Evolutionary conservation across 495 filamentous ascomycete genomes (phyloP).

Genomic region (Neurospora sp.): DNA sequence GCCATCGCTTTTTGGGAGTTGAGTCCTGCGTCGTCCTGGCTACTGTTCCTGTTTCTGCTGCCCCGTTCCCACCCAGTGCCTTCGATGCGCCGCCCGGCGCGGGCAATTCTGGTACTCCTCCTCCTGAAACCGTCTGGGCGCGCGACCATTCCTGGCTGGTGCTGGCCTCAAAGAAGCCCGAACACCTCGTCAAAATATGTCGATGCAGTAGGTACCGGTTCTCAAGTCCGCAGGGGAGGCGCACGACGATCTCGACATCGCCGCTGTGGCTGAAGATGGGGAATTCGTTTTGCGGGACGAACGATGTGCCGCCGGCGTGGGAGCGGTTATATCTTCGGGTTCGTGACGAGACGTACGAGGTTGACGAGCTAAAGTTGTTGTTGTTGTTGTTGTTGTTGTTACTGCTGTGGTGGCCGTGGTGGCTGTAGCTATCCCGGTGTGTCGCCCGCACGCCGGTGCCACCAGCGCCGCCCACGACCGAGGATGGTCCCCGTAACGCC

Average conservation of each 20-base stretch:
- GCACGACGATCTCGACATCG: constrained; percentile 80
- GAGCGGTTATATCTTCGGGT: constrained; percentile 67
- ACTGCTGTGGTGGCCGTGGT: constrained; percentile 16
- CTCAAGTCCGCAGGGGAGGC: constrained; percentile 55
- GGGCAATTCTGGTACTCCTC: constrained; percentile 16
- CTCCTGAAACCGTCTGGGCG: constrained; percentile 21
- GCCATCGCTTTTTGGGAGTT: constrained; percentile 51
- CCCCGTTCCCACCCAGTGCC: constrained; percentile 39
- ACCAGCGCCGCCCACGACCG: constrained; percentile 33
- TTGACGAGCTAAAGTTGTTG: constrained; percentile 22
- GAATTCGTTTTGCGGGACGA: constrained; percentile 77
- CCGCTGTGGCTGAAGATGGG: constrained; percentile 82
- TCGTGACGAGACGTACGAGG: constrained; percentile 50
- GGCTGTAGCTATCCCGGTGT: constrained; percentile 18
- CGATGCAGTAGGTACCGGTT: constrained; percentile 77
- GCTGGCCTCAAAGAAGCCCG: constrained; percentile 86
- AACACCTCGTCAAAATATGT: constrained; percentile 76
- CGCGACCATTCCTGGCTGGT: constrained; percentile 80
- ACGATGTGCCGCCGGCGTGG: constrained; percentile 63
- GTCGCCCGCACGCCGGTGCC: constrained; percentile 17
- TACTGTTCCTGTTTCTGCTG: constrained; percentile 13
- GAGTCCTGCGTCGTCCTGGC: constrained; percentile 11
- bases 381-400: background rate
- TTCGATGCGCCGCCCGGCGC: constrained; percentile 33
- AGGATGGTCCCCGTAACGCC: constrained; percentile 49